A percentile compares a stretch with the other conserved stretches of the same genome.
phyloP scores from a whole-genome alignment of 169 alveolate genomes.

The Amoebophrya sp. region DNA sequence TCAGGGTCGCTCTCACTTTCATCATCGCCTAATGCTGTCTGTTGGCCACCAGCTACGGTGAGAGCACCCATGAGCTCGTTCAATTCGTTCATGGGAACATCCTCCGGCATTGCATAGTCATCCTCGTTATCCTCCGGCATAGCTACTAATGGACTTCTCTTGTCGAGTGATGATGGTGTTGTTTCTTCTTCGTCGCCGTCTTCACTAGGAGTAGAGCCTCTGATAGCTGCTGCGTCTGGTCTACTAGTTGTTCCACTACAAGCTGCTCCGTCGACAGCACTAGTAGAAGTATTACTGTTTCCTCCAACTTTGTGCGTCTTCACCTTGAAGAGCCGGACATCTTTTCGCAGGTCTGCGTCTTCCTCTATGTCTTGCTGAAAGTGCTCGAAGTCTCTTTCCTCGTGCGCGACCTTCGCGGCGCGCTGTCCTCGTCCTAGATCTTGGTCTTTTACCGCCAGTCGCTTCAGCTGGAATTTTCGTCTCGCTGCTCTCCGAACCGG shows the following conservation, averaged over 20 bases:
- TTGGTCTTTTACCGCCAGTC: neutral
- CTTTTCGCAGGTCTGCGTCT: constrained; percentile 42
- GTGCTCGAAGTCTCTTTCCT: constrained; percentile 43
- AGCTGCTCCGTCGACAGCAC: too few relatives aligned
- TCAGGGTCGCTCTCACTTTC: too few relatives aligned
- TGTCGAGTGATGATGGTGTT: too few relatives aligned
- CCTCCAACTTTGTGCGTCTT: too few relatives aligned
- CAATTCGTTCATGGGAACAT: neutral
- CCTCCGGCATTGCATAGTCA: neutral
- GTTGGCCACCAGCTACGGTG: neutral
- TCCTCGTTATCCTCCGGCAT: neutral
- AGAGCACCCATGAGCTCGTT: neutral
- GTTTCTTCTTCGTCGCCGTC: too few relatives aligned
- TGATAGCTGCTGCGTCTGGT: too few relatives aligned
- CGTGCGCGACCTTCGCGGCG: constrained; percentile 18
- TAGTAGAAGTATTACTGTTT: too few relatives aligned
- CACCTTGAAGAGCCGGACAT: constrained; percentile 42
- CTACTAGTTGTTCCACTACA: too few relatives aligned
- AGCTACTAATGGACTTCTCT: too few relatives aligned
- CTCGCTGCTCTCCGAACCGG: neutral
- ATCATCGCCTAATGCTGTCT: too few relatives aligned
- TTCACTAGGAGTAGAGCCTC: too few relatives aligned
- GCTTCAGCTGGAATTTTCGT: neutral
- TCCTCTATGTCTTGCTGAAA: constrained; percentile 47
- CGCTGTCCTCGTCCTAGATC: neutral